phyloP scores from a whole-genome alignment of 306 rosid species.

The Inga oerstediana region DNA sequence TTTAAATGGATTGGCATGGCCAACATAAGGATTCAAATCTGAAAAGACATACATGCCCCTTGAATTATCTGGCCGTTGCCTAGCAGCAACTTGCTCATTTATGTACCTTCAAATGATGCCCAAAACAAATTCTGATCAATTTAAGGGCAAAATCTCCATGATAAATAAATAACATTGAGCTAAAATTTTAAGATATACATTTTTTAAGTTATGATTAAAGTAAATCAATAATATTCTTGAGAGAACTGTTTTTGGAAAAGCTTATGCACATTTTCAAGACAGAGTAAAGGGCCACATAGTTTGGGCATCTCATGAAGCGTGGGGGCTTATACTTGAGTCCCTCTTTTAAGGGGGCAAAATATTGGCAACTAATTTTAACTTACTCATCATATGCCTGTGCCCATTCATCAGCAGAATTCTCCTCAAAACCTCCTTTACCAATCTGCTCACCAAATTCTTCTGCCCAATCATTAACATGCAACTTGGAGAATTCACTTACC shows the following conservation, averaged over 20 bases:
- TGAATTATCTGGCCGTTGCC: conserved; percentile 66
- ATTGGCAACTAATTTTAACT: conserved; percentile 38
- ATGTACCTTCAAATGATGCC: conserved; percentile 57
- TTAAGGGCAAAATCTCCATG: conserved; percentile 9
- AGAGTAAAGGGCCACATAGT: neutral
- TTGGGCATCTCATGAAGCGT: neutral
- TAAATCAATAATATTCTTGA: neutral
- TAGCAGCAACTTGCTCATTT: conserved; percentile 76
- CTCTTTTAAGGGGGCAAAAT: neutral
- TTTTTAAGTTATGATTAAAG: neutral
- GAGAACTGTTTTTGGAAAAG: neutral
- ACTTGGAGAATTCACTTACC: conserved; percentile 90
- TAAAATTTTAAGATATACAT: neutral
- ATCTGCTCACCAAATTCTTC: conserved; percentile 87
- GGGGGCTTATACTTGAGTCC: neutral
- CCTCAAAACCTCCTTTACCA: conserved; percentile 74
- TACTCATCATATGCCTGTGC: conserved; percentile 88
- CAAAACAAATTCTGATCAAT: conserved; percentile 37
- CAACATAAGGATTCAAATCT: conserved; percentile 98
- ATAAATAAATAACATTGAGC: neutral
- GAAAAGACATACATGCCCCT: conserved; percentile 91
- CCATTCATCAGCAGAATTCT: conserved; percentile 71
- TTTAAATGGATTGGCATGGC: conserved; percentile 90
- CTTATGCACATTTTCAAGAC: neutral
- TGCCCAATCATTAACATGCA: conserved; percentile 86